Percentiles rank a stretch among this genome's conserved stretches.
Conservation (phyloP, 2,329 filamentous ascomycete species). For the Didymella glomerata region DNA sequence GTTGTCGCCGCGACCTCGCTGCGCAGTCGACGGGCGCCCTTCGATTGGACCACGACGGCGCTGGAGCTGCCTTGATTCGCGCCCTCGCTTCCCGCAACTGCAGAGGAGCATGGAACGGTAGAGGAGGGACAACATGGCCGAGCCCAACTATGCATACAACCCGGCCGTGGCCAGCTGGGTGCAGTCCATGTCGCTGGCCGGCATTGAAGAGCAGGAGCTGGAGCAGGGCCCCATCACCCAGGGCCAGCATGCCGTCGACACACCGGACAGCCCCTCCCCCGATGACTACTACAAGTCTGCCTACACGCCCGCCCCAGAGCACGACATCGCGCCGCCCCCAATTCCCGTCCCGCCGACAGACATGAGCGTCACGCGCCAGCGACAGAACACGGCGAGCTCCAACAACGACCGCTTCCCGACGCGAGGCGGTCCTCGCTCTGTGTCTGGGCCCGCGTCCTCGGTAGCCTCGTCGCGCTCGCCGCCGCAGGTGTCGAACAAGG, state of each 20-base stretch:
- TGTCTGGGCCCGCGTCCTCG: constrained; percentile 43
- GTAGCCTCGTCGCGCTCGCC: constrained; percentile 31
- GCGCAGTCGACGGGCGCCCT: constrained; percentile 2
- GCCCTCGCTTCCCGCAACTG: constrained; percentile 31
- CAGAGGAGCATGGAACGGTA: constrained; percentile 40
- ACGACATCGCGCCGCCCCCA: constrained; percentile 23
- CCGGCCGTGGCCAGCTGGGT: constrained; percentile 47
- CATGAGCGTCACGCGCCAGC: constrained; percentile 37
- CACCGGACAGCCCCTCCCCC: constrained; percentile 33
- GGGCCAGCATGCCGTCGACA: constrained; percentile 20
- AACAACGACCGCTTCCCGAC: constrained; percentile 39
- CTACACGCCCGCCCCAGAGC: constrained; percentile 26
- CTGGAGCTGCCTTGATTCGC: constrained; percentile 41
- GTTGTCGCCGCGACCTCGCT: constrained; percentile 14
- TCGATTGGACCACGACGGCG: constrained; percentile 21
- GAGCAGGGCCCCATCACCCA: background rate
- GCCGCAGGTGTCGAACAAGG: constrained; percentile 42
- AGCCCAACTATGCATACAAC: constrained; percentile 46
- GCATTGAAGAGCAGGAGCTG: constrained; percentile 24
- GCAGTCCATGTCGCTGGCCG: constrained; percentile 45
- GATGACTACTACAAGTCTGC: constrained; percentile 46
- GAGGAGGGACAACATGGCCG: constrained; percentile 39
- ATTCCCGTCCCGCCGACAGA: constrained; percentile 19
- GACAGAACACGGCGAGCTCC: constrained; percentile 35
- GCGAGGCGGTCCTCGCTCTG: constrained; percentile 39